Percentiles rank a stretch among this genome's conserved stretches.
phyloP scores from a whole-genome alignment of 1,284 basidiomycete genomes.

The Ustilago trichophora region DNA sequence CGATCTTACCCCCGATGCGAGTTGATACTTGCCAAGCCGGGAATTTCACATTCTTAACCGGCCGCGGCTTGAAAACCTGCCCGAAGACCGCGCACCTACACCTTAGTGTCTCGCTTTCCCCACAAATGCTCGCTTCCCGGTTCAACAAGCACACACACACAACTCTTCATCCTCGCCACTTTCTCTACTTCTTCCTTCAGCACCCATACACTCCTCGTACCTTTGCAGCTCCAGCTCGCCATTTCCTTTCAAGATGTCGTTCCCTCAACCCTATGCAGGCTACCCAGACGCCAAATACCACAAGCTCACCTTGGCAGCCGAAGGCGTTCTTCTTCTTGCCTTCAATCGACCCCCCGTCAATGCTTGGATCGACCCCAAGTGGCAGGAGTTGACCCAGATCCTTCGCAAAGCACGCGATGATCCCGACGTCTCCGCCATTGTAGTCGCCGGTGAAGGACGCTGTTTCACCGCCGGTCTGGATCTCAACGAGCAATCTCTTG shows the following conservation, averaged over 20 bases:
- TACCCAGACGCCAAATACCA: slow-evolving; percentile 45
- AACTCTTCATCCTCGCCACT: no score
- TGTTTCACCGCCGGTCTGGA: slow-evolving; percentile 66
- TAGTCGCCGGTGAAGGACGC: slow-evolving; percentile 60
- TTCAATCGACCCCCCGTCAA: slow-evolving; percentile 63
- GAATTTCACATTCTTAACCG: slow-evolving; percentile 9
- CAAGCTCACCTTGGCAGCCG: slow-evolving; percentile 48
- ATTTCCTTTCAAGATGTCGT: slow-evolving; percentile 37
- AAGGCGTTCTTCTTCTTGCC: slow-evolving; percentile 54
- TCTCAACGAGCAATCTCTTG: slow-evolving; percentile 35
- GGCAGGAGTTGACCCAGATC: slow-evolving; percentile 59
- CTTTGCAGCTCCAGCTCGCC: no score
- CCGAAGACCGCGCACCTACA: slow-evolving; percentile 1
- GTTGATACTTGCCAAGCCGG: no score
- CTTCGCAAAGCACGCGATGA: slow-evolving; percentile 55
- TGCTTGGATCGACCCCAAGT: slow-evolving; percentile 57
- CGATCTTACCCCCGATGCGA: no score
- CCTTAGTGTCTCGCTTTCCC: no score
- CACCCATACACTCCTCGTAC: no score
- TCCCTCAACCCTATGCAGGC: slow-evolving; percentile 39
- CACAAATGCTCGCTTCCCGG: no score
- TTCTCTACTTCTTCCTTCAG: no score
- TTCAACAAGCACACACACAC: no score
- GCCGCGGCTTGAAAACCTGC: background rate
- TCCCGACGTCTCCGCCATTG: slow-evolving; percentile 58